These are phyloP conservation scores for Tuber magnatum DNA, from an alignment of 495 filamentous ascomycete species.

Conservation along the genomic window DNA sequence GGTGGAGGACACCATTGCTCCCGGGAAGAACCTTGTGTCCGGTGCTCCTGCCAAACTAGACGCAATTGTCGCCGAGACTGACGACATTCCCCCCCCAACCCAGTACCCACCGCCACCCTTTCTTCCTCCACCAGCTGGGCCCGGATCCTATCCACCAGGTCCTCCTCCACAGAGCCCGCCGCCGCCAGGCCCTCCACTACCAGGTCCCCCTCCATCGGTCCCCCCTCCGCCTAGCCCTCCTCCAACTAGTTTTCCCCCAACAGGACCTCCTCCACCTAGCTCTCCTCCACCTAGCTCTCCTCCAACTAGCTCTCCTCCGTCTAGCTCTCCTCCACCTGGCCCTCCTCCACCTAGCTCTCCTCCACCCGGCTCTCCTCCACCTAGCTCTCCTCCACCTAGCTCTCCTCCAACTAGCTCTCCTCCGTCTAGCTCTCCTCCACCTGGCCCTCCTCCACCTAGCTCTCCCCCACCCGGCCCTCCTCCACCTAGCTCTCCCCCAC, in stretches of 20 bases:
- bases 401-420: slow-evolving; percentile 7
- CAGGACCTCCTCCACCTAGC: slow-evolving; percentile 16
- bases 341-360: slow-evolving; percentile 9
- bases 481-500: slow-evolving; percentile 5
- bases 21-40: not conserved
- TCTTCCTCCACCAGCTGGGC: slow-evolving; percentile 15
- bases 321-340: not conserved
- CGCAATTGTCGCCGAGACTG: slow-evolving; percentile 2
- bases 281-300: slow-evolving; percentile 9
- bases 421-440: slow-evolving; percentile 10
- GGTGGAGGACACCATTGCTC: slow-evolving; percentile 5
- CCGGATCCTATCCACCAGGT: slow-evolving; percentile 8
- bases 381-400: not conserved
- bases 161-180: slow-evolving; percentile 10
- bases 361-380: not conserved
- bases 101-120: slow-evolving; percentile 3
- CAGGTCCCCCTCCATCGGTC: slow-evolving; percentile 3
- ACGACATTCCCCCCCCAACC: not conserved
- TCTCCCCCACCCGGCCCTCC: slow-evolving; percentile 5
- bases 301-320: slow-evolving; percentile 10
- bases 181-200: not conserved
- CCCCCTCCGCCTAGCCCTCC: slow-evolving; percentile 1
- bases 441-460: not conserved
- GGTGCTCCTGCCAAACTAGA: slow-evolving; percentile 7
- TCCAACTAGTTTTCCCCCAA: not conserved